Conservation (phyloP, 331 rosid species). For the Prunus yedoensis region DNA sequence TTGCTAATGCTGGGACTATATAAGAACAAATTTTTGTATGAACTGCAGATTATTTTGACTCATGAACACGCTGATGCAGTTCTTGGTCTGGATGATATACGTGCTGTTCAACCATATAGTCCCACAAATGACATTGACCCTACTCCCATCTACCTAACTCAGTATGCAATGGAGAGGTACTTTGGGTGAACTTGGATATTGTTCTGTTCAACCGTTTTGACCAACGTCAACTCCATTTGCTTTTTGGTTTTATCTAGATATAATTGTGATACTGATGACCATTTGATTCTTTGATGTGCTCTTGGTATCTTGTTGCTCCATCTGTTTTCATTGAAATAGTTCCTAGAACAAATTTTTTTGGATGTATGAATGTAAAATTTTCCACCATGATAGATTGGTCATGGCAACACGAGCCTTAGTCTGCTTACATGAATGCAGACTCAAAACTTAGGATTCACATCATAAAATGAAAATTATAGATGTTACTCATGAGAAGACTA, state of each 20-base stretch:
- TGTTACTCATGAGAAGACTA: not conserved
- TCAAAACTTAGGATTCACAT: not conserved
- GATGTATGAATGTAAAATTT: not conserved
- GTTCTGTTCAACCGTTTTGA: not conserved
- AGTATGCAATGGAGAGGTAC: conserved; percentile 88
- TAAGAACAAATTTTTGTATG: conserved; percentile 14
- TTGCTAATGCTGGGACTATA: conserved; percentile 11
- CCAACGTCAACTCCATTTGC: not conserved
- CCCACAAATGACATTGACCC: conserved; percentile 75
- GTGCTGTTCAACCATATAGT: conserved; percentile 77
- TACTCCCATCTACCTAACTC: conserved; percentile 67
- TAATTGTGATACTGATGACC: not conserved
- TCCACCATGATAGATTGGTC: not conserved
- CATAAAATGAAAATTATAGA: not conserved
- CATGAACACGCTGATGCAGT: conserved; percentile 99
- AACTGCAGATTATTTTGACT: conserved; percentile 84
- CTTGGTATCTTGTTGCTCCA: not conserved
- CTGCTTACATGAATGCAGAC: not conserved
- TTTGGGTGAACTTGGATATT: not conserved
- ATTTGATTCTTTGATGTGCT: not conserved
- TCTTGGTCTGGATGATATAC: conserved; percentile 96
- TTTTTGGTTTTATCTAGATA: not conserved
- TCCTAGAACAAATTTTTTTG: not conserved
- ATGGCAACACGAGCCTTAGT: not conserved
- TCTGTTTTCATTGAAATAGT: not conserved